Evolutionary conservation across 2,329 filamentous ascomycete genomes (phyloP).

Genomic region (Nannizziopsis barbatae): DNA sequence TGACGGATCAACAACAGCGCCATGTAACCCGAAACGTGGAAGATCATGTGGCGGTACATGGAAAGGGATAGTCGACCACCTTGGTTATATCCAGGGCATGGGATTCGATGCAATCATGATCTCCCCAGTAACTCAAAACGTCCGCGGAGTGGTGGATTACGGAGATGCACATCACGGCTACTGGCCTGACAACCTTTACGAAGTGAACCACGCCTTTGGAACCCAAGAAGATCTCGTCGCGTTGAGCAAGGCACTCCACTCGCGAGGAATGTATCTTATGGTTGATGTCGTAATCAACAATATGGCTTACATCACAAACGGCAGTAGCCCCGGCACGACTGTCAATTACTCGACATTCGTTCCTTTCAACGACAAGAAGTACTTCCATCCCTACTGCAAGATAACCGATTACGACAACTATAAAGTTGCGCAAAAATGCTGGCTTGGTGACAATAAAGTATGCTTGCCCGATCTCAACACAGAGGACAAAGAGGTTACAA

Average conservation of each 20-base stretch:
- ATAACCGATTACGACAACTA: slow-evolving; percentile 37
- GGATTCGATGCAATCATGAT: slow-evolving; percentile 35
- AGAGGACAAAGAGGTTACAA: slow-evolving; percentile 38
- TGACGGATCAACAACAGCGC: slow-evolving; percentile 27
- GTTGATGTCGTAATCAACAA: slow-evolving; percentile 44
- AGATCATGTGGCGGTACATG: slow-evolving; percentile 44
- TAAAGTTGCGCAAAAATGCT: slow-evolving; percentile 39
- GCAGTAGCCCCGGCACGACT: slow-evolving; percentile 40
- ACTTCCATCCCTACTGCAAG: slow-evolving; percentile 51
- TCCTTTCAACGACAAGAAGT: slow-evolving; percentile 46
- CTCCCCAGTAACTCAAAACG: slow-evolving; percentile 34
- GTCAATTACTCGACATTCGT: slow-evolving; percentile 45
- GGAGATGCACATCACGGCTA: slow-evolving; percentile 43
- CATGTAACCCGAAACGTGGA: slow-evolving; percentile 24
- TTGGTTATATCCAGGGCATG: slow-evolving; percentile 43
- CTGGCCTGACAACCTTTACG: slow-evolving; percentile 40
- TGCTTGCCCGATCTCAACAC: slow-evolving; percentile 53
- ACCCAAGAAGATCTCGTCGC: slow-evolving; percentile 38
- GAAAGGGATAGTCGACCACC: slow-evolving; percentile 37
- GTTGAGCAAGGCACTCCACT: slow-evolving; percentile 37
- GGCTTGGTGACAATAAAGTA: slow-evolving; percentile 40
- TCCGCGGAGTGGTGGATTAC: slow-evolving; percentile 27
- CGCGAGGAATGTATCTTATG: slow-evolving; percentile 42
- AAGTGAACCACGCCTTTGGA: slow-evolving; percentile 41
- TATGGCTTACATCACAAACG: slow-evolving; percentile 19